Percentiles rank a stretch among this genome's conserved stretches.
Evolutionary conservation across 177 flowering plant genomes (phyloP).

Genomic region (Vitis hybrid): DNA sequence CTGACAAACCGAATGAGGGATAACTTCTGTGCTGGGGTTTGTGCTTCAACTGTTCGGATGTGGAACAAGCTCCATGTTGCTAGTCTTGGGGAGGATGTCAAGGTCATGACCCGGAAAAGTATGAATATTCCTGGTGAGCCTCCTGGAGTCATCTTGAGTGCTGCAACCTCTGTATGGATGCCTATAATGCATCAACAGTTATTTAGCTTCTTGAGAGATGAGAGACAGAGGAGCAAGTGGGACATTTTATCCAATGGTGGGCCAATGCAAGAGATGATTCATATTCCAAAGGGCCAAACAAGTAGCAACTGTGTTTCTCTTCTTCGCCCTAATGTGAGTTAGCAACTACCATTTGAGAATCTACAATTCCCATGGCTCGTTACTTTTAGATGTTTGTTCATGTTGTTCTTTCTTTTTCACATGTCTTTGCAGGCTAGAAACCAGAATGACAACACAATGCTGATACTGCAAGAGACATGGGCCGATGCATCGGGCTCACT

Average conservation of each 20-base stretch:
- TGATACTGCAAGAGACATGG: constrained; percentile 61
- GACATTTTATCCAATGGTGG: constrained; percentile 82
- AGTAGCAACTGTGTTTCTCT: constrained; percentile 78
- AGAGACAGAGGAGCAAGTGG: constrained; percentile 31
- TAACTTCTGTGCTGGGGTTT: constrained; percentile 47
- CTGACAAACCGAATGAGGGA: constrained; percentile 47
- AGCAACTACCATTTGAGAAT: neutral
- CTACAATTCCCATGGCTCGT: neutral
- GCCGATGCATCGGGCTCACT: constrained; percentile 39
- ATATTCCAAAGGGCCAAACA: constrained; percentile 69
- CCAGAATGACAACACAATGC: constrained; percentile 33
- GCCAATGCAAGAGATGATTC: constrained; percentile 79
- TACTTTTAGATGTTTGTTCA: neutral
- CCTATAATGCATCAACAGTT: constrained; percentile 39
- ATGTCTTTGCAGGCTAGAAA: constrained; percentile 25
- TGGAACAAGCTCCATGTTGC: constrained; percentile 42
- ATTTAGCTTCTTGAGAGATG: constrained; percentile 46
- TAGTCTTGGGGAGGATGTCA: constrained; percentile 29
- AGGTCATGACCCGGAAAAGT: constrained; percentile 38
- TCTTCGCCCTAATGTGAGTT: constrained; percentile 64
- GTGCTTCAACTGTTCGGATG: constrained; percentile 32
- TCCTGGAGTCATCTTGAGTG: constrained; percentile 48
- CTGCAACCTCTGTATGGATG: constrained; percentile 56
- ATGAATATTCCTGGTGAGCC: constrained; percentile 51
- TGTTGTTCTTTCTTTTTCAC: neutral